Evolutionary conservation across 2,329 filamentous ascomycete genomes (phyloP).

Genomic region (Epicoccum nigrum): DNA sequence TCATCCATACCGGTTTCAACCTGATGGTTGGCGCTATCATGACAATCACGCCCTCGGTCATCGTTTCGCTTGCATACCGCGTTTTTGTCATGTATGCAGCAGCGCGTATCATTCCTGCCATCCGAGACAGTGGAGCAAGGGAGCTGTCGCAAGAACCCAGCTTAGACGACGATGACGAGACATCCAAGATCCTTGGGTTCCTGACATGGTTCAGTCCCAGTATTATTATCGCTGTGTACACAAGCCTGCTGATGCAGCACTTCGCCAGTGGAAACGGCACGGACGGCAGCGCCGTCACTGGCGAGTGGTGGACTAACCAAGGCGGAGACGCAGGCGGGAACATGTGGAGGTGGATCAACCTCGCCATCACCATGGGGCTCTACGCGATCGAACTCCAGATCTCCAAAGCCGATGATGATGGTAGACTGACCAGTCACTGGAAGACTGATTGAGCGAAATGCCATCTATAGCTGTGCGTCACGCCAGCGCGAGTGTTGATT

Average conservation of each 20-base stretch:
- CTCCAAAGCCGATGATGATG: slow-evolving; percentile 79
- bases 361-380: slow-evolving; percentile 84
- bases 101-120: slow-evolving; percentile 92
- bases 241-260: slow-evolving; percentile 91
- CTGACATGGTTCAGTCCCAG: slow-evolving; percentile 94
- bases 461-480: no score
- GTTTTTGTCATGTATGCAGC: slow-evolving; percentile 95
- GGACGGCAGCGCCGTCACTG: slow-evolving; percentile 52
- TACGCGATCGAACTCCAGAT: slow-evolving; percentile 92
- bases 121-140: slow-evolving; percentile 83
- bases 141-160: slow-evolving; percentile 84
- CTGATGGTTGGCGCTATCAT: slow-evolving; percentile 91
- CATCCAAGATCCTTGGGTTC: slow-evolving; percentile 79
- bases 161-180: slow-evolving; percentile 83
- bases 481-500: no score
- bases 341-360: slow-evolving; percentile 91
- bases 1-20: slow-evolving; percentile 80
- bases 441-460: slow-evolving; percentile 96
- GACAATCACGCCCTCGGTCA: slow-evolving; percentile 92
- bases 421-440: slow-evolving; percentile 79
- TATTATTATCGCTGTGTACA: slow-evolving; percentile 95
- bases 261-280: slow-evolving; percentile 71
- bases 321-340: slow-evolving; percentile 84
- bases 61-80: slow-evolving; percentile 92
- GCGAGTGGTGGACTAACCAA: slow-evolving; percentile 82